Percentiles rank a stretch among this genome's conserved stretches.
phyloP scores from a whole-genome alignment of 2,329 filamentous ascomycete species.

The Scedosporium minutisporum region DNA sequence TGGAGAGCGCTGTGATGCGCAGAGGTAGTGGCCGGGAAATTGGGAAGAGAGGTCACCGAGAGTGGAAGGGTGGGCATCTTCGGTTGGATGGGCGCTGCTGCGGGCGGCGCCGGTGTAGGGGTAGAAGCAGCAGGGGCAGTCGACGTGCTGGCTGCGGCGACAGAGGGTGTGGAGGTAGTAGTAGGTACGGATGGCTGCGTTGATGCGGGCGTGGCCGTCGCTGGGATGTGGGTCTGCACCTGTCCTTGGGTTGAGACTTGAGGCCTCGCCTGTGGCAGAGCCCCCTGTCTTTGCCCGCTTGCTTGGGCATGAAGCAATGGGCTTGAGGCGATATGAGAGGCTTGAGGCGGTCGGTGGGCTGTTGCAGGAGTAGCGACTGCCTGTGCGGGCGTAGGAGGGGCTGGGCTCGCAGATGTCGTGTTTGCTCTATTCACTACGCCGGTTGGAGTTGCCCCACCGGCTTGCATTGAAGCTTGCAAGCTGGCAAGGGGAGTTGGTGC shows the following conservation, averaged over 20 bases:
- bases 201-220: neutral
- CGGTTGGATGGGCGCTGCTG: neutral
- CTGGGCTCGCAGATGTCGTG: neutral
- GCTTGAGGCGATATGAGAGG: neutral
- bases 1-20: constrained; percentile 1
- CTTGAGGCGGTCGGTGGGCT: neutral
- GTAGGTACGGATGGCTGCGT: neutral
- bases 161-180: neutral
- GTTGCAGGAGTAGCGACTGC: neutral
- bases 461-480: neutral
- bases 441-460: neutral
- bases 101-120: neutral
- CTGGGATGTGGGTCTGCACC: neutral
- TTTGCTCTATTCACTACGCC: neutral
- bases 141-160: neutral
- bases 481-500: neutral
- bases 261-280: neutral
- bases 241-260: neutral
- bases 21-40: neutral
- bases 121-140: neutral
- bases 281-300: neutral
- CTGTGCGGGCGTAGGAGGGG: neutral
- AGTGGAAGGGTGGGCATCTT: neutral
- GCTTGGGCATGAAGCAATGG: neutral
- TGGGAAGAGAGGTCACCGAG: neutral